Conservation (phyloP, 1,284 basidiomycete species). For the Ganoderma lingzhi region DNA sequence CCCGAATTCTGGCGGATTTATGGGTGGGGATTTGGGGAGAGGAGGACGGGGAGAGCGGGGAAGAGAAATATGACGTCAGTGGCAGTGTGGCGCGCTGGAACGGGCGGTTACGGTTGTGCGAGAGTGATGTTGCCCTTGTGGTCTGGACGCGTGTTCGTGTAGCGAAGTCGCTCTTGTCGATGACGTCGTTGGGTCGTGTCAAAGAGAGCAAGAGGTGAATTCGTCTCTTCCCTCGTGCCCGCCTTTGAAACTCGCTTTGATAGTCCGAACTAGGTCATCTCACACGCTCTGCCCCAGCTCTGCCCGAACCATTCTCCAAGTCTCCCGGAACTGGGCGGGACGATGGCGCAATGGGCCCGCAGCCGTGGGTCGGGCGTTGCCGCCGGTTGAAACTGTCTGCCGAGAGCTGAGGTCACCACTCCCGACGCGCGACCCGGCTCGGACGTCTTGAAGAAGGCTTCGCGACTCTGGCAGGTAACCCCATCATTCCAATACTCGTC, state of each 20-base stretch:
- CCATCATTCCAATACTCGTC: conserved; percentile 9
- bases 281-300: background rate
- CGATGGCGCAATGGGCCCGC: background rate
- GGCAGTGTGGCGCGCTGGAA: conserved; percentile 1
- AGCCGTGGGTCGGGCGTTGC: background rate
- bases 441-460: background rate
- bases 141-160: no score
- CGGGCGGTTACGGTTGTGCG: background rate
- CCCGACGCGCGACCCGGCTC: background rate
- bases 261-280: no score
- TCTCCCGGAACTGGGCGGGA: background rate
- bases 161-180: no score
- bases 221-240: background rate
- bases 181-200: background rate
- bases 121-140: background rate
- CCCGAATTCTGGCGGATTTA: conserved; percentile 1
- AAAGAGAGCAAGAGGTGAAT: no score
- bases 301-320: no score
- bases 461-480: no score
- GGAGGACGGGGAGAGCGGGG: no score
- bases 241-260: background rate
- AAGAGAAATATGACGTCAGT: conserved; percentile 28
- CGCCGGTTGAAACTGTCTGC: background rate
- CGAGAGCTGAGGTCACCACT: no score
- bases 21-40: background rate